Evolutionary conservation across 805 yeast species (phyloP), one percentile per base, ranked within the genome.

Genomic region (Starmerella bombi): DNA sequence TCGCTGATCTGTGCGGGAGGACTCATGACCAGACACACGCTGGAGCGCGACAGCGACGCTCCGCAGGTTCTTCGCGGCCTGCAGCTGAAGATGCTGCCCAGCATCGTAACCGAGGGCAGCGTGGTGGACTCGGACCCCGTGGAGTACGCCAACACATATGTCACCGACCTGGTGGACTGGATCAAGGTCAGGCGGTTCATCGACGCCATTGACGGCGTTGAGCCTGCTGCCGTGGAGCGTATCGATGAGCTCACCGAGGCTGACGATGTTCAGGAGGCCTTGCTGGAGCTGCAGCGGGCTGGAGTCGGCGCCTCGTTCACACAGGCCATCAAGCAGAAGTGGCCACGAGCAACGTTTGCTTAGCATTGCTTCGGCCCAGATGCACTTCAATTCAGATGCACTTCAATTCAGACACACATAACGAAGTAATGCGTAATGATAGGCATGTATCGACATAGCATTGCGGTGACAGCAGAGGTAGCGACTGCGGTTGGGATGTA

Each of bases 21-120:
- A 3, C 52, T 59, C 15, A 52, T 59, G 37, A 58, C 67, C 34
- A 51, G 60, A 19, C 43, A 56, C 23, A 49, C 60, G 1, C 48
- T 65, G 25, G 58, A 56, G 17, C 34, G 44, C 4, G 75, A 71
- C 47, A 41, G 48, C 4, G 41, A 50, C 1, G 65, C 65, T n/a
- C 67, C 69, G 39, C 63, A 63, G 3, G 74, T 73, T 1, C 37
- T 54, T 10, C 64, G 72, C 36, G 60, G 59, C 29, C 37, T 52
- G 40, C 57, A 52, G 42, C 41, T 51, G 33, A 53, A 54, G 41
- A 34, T 53, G 48, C 46, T 53, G 34, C 53, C 53, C 8, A 33
- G 46, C 14, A 44, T 53, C 18, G 55, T 43, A 6, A 33, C 43
- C n/a, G 36, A 29, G 3, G 58, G 55, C 25, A 50, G 53, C 27